phyloP scores from a whole-genome alignment of 2,329 filamentous ascomycete species.

The Penicillium sp. region DNA sequence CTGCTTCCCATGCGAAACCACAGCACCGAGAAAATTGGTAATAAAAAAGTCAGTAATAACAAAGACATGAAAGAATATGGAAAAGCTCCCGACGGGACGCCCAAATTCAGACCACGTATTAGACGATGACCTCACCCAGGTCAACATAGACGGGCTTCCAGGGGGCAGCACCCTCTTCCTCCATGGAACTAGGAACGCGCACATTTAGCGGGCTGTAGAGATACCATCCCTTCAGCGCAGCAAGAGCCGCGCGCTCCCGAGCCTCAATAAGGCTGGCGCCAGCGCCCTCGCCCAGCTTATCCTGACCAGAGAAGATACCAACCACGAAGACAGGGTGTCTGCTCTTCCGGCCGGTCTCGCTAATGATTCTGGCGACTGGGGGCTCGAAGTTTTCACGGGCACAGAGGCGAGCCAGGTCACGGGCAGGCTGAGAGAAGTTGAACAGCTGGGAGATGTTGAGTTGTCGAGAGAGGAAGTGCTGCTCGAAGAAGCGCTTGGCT shows the following conservation, averaged over 20 bases:
- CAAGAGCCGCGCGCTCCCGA: conserved; percentile 78
- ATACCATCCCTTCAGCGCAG: conserved; percentile 92
- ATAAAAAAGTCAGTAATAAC: conserved; percentile 32
- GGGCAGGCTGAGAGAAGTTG: conserved; percentile 80
- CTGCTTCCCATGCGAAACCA: conserved; percentile 36
- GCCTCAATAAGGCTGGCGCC: conserved; percentile 80
- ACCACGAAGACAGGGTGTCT: conserved; percentile 91
- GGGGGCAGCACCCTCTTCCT: conserved; percentile 63
- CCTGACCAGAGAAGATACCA: conserved; percentile 87
- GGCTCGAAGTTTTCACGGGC: conserved; percentile 85
- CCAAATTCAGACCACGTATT: conserved; percentile 33
- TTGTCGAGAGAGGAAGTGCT: conserved; percentile 81
- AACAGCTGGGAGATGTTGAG: conserved; percentile 81
- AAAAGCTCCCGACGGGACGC: conserved; percentile 17
- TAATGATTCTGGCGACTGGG: conserved; percentile 84
- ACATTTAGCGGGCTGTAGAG: conserved; percentile 80
- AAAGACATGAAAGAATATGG: conserved; percentile 32
- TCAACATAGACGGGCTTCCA: conserved; percentile 74
- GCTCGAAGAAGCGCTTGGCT: conserved; percentile 81
- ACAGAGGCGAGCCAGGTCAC: conserved; percentile 83
- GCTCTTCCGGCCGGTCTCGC: conserved; percentile 85
- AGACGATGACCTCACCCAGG: conserved; percentile 70
- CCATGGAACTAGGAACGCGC: conserved; percentile 72
- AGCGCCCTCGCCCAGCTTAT: conserved; percentile 91
- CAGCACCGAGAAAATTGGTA: conserved; percentile 36